Percentiles rank a stretch among this genome's conserved stretches.
Evolutionary conservation across 495 filamentous ascomycete genomes (phyloP).

Genomic region (Lindgomyces ingoldianus): DNA sequence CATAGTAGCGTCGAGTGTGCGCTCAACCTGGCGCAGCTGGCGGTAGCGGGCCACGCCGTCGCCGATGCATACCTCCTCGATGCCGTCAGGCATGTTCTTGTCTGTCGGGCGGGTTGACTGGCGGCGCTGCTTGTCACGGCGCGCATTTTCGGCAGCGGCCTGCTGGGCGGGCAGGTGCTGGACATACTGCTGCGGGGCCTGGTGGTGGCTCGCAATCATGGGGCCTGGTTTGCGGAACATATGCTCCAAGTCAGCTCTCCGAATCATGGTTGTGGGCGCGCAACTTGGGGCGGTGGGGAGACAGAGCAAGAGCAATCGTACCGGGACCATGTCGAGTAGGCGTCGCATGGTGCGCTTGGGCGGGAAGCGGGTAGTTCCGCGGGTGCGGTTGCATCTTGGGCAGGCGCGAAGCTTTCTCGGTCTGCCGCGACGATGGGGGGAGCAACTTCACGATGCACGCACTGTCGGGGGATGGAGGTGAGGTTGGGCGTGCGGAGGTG

Average conservation of each 20-base stretch:
- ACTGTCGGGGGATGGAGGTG: slow-evolving; percentile 1
- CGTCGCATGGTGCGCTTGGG: slow-evolving; percentile 37
- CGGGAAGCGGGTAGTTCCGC: slow-evolving; percentile 43
- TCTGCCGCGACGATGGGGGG: slow-evolving; percentile 28
- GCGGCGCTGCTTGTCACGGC: slow-evolving; percentile 68
- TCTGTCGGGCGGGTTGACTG: slow-evolving; percentile 87
- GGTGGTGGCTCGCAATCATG: slow-evolving; percentile 30
- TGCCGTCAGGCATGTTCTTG: slow-evolving; percentile 85
- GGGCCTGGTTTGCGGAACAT: slow-evolving; percentile 47
- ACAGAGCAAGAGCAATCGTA: slow-evolving; percentile 19
- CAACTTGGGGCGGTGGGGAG: not conserved
- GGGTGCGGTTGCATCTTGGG: slow-evolving; percentile 42
- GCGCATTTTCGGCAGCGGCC: slow-evolving; percentile 53
- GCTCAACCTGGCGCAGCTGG: slow-evolving; percentile 80
- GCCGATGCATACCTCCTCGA: slow-evolving; percentile 77
- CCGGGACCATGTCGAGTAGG: slow-evolving; percentile 39
- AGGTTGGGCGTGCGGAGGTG: slow-evolving; percentile 20
- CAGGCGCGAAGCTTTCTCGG: slow-evolving; percentile 3
- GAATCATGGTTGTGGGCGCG: slow-evolving; percentile 40
- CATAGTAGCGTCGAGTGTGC: slow-evolving; percentile 89
- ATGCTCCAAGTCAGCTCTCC: slow-evolving; percentile 44
- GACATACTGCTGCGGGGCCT: slow-evolving; percentile 16
- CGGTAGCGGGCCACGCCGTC: slow-evolving; percentile 82
- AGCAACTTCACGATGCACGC: slow-evolving; percentile 18
- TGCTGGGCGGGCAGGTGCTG: slow-evolving; percentile 56